phyloP scores from a whole-genome alignment of 805 yeast genomes.

The Starmerella sp. region DNA sequence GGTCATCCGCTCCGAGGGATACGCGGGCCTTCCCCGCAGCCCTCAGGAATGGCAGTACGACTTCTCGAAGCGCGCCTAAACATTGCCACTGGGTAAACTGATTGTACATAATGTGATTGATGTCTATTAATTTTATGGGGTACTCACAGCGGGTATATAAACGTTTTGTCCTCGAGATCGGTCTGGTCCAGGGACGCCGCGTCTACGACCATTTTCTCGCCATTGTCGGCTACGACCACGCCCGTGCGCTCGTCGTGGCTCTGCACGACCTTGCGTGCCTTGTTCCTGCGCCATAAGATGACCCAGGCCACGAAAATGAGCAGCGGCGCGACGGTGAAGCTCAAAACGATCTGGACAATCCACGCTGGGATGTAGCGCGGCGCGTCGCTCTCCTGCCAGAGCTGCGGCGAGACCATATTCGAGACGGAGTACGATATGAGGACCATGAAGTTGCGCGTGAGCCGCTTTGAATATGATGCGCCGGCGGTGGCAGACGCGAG shows the following conservation, averaged over 20 bases:
- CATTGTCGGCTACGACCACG: slow-evolving; percentile 27
- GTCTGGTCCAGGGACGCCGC: slow-evolving; percentile 42
- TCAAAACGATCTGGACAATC: slow-evolving; percentile 39
- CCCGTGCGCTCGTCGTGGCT: neutral
- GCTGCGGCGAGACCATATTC: slow-evolving; percentile 42
- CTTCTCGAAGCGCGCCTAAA: neutral
- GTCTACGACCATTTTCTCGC: slow-evolving; percentile 29
- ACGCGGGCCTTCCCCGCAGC: slow-evolving; percentile 9
- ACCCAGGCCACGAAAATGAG: slow-evolving; percentile 36
- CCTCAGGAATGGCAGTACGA: slow-evolving; percentile 17
- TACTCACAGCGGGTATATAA: slow-evolving; percentile 39
- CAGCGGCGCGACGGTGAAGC: slow-evolving; percentile 36
- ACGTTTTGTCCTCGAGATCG: slow-evolving; percentile 41
- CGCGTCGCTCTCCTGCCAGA: slow-evolving; percentile 35
- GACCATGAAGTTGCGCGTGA: slow-evolving; percentile 34
- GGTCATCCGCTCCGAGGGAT: slow-evolving; percentile 30
- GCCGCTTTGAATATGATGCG: slow-evolving; percentile 45
- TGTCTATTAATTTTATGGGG: neutral
- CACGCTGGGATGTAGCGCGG: slow-evolving; percentile 39
- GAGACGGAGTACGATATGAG: neutral
- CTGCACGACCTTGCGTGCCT: neutral
- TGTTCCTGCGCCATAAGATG: slow-evolving; percentile 38
- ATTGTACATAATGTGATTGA: slow-evolving; percentile 4
- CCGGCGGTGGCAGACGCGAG: slow-evolving; percentile 36
- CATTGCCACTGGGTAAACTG: too few relatives aligned